Conservation (phyloP, 371 early-diverging fungal species). For the Nematocida homosporus region DNA sequence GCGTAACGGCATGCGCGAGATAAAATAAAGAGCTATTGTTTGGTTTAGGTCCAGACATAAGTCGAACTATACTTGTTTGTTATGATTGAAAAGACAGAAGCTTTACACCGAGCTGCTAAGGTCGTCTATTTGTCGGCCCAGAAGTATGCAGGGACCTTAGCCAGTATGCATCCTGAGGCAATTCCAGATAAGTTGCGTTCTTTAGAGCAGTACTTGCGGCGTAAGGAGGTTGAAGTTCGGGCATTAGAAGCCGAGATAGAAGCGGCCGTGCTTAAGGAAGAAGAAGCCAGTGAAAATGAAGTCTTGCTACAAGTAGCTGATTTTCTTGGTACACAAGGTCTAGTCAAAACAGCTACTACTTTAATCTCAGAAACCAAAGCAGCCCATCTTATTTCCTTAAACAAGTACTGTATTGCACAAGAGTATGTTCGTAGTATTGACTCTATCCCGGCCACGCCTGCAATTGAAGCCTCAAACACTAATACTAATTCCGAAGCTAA, state of each 20-base stretch:
- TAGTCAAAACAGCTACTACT: constrained; percentile 1
- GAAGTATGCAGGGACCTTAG: constrained; percentile 17
- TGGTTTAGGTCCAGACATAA: not conserved
- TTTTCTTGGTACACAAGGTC: constrained; percentile 33
- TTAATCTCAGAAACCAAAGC: constrained; percentile 3
- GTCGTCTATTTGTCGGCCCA: constrained; percentile 30
- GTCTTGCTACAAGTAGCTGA: constrained; percentile 3
- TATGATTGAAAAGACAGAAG: constrained; percentile 14
- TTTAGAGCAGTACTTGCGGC: constrained; percentile 21
- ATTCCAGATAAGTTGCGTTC: constrained; percentile 4
- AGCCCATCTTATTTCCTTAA: not conserved
- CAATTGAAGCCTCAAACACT: not conserved
- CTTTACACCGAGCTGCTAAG: constrained; percentile 4
- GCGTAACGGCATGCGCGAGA: constrained; percentile 14
- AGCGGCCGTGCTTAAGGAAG: not conserved
- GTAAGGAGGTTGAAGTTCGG: constrained; percentile 37
- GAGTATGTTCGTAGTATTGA: not conserved
- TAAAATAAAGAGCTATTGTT: not conserved
- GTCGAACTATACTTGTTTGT: not conserved
- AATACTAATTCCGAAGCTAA: not conserved
- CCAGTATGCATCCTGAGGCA: not conserved
- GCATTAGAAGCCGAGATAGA: constrained; percentile 22
- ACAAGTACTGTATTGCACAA: not conserved
- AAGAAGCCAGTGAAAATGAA: constrained; percentile 32
- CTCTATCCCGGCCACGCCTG: not conserved